phyloP scores from a whole-genome alignment of 1,139 yeast genomes.

The Candida dubliniensis region DNA sequence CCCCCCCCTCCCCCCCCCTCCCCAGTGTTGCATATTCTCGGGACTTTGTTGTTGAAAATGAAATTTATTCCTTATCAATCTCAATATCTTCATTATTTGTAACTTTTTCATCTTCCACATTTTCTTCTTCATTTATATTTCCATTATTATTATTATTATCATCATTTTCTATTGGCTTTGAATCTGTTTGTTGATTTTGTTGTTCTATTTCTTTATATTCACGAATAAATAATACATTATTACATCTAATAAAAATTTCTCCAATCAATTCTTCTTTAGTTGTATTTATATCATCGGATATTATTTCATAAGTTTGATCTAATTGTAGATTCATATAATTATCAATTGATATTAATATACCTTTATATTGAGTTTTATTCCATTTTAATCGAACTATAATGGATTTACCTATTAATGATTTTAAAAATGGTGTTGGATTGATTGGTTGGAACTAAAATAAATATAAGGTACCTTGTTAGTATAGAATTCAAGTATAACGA shows the following conservation, averaged over 20 bases:
- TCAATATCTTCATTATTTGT: conserved; percentile 1
- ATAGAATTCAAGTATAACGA: not conserved
- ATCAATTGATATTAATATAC: conserved; percentile 78
- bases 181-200: not conserved
- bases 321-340: conserved; percentile 90
- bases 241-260: conserved; percentile 84
- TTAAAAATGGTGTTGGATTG: conserved; percentile 89
- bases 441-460: conserved; percentile 62
- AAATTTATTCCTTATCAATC: conserved; percentile 3
- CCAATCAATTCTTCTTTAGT: conserved; percentile 62
- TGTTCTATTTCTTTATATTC: conserved; percentile 26
- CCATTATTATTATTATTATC: conserved; percentile 21
- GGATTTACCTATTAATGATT: conserved; percentile 64
- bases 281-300: conserved; percentile 36
- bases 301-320: conserved; percentile 64
- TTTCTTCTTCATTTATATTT: conserved; percentile 11
- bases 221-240: conserved; percentile 71
- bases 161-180: not conserved
- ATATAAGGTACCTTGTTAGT: no score
- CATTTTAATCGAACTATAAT: conserved; percentile 91
- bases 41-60: no score
- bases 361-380: conserved; percentile 88
- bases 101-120: not conserved
- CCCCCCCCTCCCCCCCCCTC: no score
- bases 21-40: no score